Evolutionary conservation across 2,329 filamentous ascomycete species (phyloP).

Genomic region (Cladosporium colombiae): DNA sequence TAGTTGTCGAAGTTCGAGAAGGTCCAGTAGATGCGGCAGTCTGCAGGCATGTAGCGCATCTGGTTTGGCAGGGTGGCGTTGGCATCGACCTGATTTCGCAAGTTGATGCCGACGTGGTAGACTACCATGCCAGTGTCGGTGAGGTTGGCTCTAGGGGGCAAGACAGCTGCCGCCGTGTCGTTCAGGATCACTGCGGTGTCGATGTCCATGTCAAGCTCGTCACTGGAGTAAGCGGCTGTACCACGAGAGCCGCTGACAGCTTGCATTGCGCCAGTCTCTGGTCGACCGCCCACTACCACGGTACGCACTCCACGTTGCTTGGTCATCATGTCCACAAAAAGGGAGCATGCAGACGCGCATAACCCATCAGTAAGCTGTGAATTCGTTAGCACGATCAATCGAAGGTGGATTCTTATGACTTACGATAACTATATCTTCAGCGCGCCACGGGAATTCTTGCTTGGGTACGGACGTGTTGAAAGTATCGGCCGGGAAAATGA

Average conservation of each 20-base stretch:
- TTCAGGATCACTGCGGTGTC: background rate
- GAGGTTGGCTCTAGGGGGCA: conserved; percentile 2
- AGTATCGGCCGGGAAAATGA: conserved; percentile 28
- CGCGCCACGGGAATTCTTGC: conserved; percentile 39
- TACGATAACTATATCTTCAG: conserved; percentile 44
- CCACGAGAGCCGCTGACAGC: conserved; percentile 8
- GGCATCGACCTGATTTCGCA: conserved; percentile 41
- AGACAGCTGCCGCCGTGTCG: background rate
- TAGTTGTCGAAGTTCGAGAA: conserved; percentile 40
- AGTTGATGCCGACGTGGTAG: conserved; percentile 36
- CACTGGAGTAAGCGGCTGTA: background rate
- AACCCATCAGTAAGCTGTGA: conserved; percentile 36
- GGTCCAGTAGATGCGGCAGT: conserved; percentile 44
- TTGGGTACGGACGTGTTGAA: conserved; percentile 29
- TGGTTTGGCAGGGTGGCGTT: conserved; percentile 38
- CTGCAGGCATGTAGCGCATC: conserved; percentile 31
- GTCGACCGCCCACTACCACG: conserved; percentile 43
- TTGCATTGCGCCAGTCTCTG: conserved; percentile 43
- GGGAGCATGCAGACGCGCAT: conserved; percentile 46
- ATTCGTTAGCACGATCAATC: background rate
- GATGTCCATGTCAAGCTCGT: conserved; percentile 8
- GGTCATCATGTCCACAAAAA: conserved; percentile 43
- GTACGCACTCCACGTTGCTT: conserved; percentile 30
- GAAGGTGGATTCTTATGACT: conserved; percentile 22
- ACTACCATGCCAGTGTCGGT: conserved; percentile 33